Evolutionary conservation across 2,329 filamentous ascomycete species (phyloP).

Genomic region (Fusarium oxysporum): DNA sequence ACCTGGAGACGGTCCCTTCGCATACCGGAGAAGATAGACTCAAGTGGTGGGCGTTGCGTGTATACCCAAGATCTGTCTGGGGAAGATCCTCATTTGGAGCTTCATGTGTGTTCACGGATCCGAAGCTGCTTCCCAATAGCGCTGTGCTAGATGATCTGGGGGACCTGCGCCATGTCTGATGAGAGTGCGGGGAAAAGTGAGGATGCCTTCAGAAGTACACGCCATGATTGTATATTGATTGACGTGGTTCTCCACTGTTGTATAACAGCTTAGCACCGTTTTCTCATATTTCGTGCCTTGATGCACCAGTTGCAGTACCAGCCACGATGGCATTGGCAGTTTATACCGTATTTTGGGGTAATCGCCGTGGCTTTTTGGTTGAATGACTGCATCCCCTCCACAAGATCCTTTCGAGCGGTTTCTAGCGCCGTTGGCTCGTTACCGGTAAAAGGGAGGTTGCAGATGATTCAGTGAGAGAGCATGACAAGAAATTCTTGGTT

Average conservation of each 20-base stretch:
- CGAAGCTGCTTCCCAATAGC: conserved; percentile 37
- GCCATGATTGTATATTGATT: not conserved
- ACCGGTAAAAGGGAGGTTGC: conserved; percentile 45
- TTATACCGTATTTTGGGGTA: conserved; percentile 33
- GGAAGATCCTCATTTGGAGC: conserved; percentile 21
- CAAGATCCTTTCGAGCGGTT: conserved; percentile 47
- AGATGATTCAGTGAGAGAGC: conserved; percentile 9
- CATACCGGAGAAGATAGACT: conserved; percentile 27
- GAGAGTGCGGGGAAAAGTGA: conserved; percentile 36
- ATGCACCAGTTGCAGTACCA: not conserved
- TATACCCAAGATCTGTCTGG: conserved; percentile 27
- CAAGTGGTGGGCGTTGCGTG: conserved; percentile 17
- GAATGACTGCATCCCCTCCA: conserved; percentile 8
- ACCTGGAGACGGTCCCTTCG: conserved; percentile 25
- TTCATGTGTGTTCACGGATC: conserved; percentile 39
- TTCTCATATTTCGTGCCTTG: not conserved
- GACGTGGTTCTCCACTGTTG: conserved; percentile 21
- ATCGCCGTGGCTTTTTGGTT: not conserved
- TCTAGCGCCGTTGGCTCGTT: conserved; percentile 34
- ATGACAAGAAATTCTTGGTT: conserved; percentile 17
- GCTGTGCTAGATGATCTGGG: conserved; percentile 34
- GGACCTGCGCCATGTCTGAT: conserved; percentile 20
- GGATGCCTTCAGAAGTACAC: conserved; percentile 22
- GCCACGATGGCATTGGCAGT: not conserved
- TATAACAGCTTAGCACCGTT: not conserved